These are phyloP conservation scores for Fraxinus paxiana DNA, from an alignment of 305 asterid genomes.

Conservation along the genomic window DNA sequence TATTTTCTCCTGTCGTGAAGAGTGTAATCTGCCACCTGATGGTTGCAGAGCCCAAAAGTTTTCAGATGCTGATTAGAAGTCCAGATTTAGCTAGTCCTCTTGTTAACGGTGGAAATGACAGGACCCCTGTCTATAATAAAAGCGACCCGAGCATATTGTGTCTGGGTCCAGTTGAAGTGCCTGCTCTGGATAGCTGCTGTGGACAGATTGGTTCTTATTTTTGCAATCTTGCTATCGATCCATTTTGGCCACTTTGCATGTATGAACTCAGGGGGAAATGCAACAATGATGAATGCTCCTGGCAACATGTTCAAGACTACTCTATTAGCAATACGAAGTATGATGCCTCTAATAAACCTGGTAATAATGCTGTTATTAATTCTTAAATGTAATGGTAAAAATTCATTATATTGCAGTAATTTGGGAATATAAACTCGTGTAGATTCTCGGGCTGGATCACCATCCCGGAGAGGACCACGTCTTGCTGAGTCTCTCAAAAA, in stretches of 20 bases:
- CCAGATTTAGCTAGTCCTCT: conserved; percentile 22
- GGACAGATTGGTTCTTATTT: conserved; percentile 38
- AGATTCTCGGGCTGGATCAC: conserved; percentile 33
- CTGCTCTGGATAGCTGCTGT: conserved; percentile 19
- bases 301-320: conserved; percentile 44
- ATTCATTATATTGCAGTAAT: background rate
- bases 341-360: conserved; percentile 15
- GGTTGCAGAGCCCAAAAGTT: conserved; percentile 20
- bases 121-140: background rate
- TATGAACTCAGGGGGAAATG: conserved; percentile 55
- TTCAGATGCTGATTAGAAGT: conserved; percentile 20
- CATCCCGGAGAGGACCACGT: conserved; percentile 8
- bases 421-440: background rate
- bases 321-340: conserved; percentile 12
- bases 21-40: conserved; percentile 32
- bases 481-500: conserved; percentile 28
- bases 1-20: conserved; percentile 30
- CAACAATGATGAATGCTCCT: conserved; percentile 45
- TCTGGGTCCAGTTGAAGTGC: conserved; percentile 11
- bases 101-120: conserved; percentile 16
- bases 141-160: conserved; percentile 8
- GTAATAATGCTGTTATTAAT: conserved; percentile 11
- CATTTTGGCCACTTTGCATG: conserved; percentile 51
- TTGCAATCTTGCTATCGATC: conserved; percentile 36
- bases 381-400: background rate